phyloP scores from a whole-genome alignment of 2,329 filamentous ascomycete species.

The Blastomyces percursus region DNA sequence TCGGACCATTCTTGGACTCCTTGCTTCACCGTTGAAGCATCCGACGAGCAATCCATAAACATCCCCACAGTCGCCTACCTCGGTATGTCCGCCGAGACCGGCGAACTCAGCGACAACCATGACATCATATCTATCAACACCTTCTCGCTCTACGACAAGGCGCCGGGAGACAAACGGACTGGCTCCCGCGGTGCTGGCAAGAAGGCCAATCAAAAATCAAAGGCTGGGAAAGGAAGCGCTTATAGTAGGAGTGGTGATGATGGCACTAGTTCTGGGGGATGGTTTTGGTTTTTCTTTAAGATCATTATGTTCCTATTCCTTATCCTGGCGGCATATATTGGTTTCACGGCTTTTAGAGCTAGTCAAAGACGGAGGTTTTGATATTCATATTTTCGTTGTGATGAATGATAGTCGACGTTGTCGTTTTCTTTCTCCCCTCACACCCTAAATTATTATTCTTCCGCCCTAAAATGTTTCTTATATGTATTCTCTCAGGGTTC shows the following conservation, averaged over 20 bases:
- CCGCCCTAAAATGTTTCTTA: not conserved
- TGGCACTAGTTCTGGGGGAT: slow-evolving; percentile 37
- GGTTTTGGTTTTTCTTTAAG: slow-evolving; percentile 70
- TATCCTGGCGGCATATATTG: slow-evolving; percentile 66
- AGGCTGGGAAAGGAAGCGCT: slow-evolving; percentile 16
- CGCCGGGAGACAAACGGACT: slow-evolving; percentile 20
- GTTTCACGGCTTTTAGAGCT: slow-evolving; percentile 71
- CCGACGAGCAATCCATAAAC: slow-evolving; percentile 55
- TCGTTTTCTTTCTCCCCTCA: not conserved
- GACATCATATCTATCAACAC: slow-evolving; percentile 82
- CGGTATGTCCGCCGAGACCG: slow-evolving; percentile 64
- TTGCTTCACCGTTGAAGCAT: slow-evolving; percentile 64
- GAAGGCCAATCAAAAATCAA: slow-evolving; percentile 18
- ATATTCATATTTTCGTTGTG: slow-evolving; percentile 3
- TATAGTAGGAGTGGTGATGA: slow-evolving; percentile 6
- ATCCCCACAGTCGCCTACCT: slow-evolving; percentile 63
- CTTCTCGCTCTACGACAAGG: slow-evolving; percentile 72
- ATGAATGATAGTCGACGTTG: not conserved
- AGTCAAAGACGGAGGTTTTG: slow-evolving; percentile 36
- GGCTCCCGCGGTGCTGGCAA: slow-evolving; percentile 18
- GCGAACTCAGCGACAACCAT: slow-evolving; percentile 94
- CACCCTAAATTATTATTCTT: not conserved
- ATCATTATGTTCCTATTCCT: slow-evolving; percentile 62
- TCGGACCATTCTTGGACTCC: slow-evolving; percentile 73
- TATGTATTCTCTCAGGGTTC: not conserved